Evolutionary conservation across 352 stramenopile species (phyloP), one percentile per base, ranked within the genome.

Genomic region (Elongisporangium undulatum): DNA sequence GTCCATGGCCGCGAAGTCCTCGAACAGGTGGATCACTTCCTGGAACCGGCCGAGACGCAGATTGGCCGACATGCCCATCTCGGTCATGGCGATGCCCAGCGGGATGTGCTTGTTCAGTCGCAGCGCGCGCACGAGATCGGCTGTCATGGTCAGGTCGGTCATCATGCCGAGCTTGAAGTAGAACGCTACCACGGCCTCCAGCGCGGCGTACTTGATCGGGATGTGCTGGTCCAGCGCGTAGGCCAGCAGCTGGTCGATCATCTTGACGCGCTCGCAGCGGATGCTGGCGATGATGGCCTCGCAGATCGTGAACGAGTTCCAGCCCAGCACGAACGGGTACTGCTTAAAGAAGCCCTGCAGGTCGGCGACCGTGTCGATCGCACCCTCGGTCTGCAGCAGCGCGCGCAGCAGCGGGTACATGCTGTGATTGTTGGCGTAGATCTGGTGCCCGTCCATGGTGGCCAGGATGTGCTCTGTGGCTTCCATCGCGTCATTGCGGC

Each of bases 11-110:
- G 76, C 71, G 55, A 92, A 92, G 64, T 90, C 83, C 61, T 92
- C 83, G 55, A 92, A 90, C 3, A 92, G 60, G 21, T 89, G 66
- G 13, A 83, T 64, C 8, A 84, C 81, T 67, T 90, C 83, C 24
- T 87, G 62, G 38, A 79, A 79, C 3, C 80, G 72, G 21, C 69
- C 66, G 24, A 92, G 68, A 3, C 77, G 79, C 2, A 78, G 57
- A 53, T 90, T 92, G 21, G 80, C 77, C 48, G 75, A 59, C 77
- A 92, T 92, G 34, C 79, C 83, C 49, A 92, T 82, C 59, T 92
- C 83, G 16, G 75, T 90, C 34, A 92, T 63, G 41, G 79, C 67
- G 20, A 92, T 86, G 12, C 83, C 83, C 1, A 92, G 62, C 49
- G 76, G 78, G 54, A 92, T 90, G 49, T 86, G 67, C 66, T 87